These are phyloP conservation scores for Omphalea diandra DNA, from an alignment of 441 rosid genomes.

Conservation along the genomic window DNA sequence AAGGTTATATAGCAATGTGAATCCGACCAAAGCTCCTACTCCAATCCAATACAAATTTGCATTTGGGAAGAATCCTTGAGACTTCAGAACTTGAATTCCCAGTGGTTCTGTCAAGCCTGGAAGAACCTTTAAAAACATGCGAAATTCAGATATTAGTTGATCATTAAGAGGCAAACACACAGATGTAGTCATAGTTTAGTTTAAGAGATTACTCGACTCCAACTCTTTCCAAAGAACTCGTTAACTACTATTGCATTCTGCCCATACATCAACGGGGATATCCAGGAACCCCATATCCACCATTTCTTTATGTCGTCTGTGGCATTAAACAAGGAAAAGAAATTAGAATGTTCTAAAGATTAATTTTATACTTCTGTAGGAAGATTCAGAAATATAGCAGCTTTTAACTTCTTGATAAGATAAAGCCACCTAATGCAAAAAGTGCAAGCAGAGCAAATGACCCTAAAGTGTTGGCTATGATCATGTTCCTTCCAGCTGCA, in stretches of 20 bases:
- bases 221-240: conserved; percentile 76
- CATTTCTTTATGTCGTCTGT: conserved; percentile 63
- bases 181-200: conserved; percentile 5
- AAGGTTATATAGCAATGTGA: conserved; percentile 50
- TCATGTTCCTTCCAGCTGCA: conserved; percentile 61
- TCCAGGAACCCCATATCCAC: conserved; percentile 91
- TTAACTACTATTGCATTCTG: conserved; percentile 72
- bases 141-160: conserved; percentile 5
- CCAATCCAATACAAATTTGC: conserved; percentile 82
- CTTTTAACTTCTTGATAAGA: conserved; percentile 63
- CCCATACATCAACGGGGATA: conserved; percentile 79
- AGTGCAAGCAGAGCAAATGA: conserved; percentile 54
- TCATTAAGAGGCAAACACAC: background rate
- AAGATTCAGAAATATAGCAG: background rate
- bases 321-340: conserved; percentile 9
- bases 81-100: conserved; percentile 50
- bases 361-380: background rate
- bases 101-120: conserved; percentile 38
- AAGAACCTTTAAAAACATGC: conserved; percentile 26
- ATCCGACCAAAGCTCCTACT: conserved; percentile 58
- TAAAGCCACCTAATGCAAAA: conserved; percentile 70
- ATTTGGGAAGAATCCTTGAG: conserved; percentile 50
- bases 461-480: conserved; percentile 80
- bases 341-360: background rate
- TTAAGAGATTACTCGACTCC: conserved; percentile 53